A percentile compares a stretch with the other conserved stretches of the same genome.
These are phyloP conservation scores for Ceratorhiza oryzae-sativae DNA, from an alignment of 1,284 basidiomycete genomes.

Conservation along the genomic window DNA sequence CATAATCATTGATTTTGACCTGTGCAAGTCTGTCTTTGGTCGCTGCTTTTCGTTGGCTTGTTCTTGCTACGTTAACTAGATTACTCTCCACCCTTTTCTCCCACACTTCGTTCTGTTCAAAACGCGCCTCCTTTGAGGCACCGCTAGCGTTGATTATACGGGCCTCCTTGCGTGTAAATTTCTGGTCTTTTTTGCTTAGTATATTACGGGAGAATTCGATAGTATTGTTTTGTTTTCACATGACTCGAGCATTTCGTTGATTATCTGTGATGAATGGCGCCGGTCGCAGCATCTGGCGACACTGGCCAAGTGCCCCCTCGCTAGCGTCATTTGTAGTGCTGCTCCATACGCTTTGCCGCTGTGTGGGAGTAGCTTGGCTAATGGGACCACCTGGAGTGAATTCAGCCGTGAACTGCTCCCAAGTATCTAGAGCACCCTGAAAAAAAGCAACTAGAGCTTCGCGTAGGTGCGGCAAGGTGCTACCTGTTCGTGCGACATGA, in stretches of 20 bases:
- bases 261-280: conserved; percentile 1
- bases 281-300: conserved; percentile 19
- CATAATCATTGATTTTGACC: background rate
- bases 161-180: background rate
- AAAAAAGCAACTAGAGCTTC: conserved; percentile 22
- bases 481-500: background rate
- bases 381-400: conserved; percentile 10
- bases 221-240: conserved; percentile 18
- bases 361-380: background rate
- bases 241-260: conserved; percentile 21
- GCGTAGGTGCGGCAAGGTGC: conserved; percentile 3
- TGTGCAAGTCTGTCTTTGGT: background rate
- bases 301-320: conserved; percentile 28
- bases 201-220: background rate
- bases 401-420: conserved; percentile 31
- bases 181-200: background rate
- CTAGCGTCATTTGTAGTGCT: conserved; percentile 27
- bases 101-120: background rate
- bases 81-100: background rate
- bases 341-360: background rate
- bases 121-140: background rate
- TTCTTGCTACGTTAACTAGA: background rate
- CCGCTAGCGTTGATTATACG: conserved; percentile 1
- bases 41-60: background rate
- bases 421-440: conserved; percentile 5